Percentiles rank a stretch among this genome's conserved stretches.
phyloP scores from a whole-genome alignment of 2,329 filamentous ascomycete genomes.

The Talaromyces funiculosus region DNA sequence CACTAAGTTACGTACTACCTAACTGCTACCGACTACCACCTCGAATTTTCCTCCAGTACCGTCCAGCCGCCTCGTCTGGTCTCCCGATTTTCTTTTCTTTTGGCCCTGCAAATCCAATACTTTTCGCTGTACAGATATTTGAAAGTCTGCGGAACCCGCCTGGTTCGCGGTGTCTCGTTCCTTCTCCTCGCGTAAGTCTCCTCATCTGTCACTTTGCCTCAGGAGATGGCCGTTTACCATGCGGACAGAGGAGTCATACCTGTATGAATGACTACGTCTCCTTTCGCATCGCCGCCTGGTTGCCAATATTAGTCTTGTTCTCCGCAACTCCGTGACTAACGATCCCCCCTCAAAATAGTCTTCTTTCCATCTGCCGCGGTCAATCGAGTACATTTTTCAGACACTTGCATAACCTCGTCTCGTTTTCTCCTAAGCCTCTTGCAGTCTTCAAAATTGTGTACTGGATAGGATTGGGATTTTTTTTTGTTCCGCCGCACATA shows the following conservation, averaged over 20 bases:
- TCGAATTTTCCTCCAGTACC: constrained; percentile 4
- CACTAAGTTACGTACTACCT: background rate
- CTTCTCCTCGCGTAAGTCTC: constrained; percentile 8
- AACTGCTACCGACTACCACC: background rate
- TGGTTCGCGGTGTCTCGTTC: constrained; percentile 12
- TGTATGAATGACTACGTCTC: background rate
- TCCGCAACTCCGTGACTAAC: constrained; percentile 8
- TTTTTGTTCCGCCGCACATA: constrained; percentile 11
- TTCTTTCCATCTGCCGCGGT: constrained; percentile 2
- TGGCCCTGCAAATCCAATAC: background rate
- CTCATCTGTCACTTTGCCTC: constrained; percentile 2
- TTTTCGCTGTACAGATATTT: constrained; percentile 5
- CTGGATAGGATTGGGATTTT: constrained; percentile 13
- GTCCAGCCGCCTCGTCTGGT: background rate
- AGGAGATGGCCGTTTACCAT: background rate
- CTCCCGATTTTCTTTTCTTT: background rate
- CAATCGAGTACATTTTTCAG: constrained; percentile 10
- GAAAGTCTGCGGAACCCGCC: constrained; percentile 9
- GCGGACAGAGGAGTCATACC: constrained; percentile 5
- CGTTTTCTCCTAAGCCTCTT: background rate
- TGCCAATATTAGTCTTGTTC: background rate
- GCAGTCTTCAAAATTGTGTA: constrained; percentile 7
- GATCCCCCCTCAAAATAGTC: constrained; percentile 1
- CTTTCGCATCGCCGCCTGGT: background rate
- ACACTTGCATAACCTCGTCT: constrained; percentile 5